Conservation (phyloP, 2,329 filamentous ascomycete genomes). For the Colletotrichum tropicale region DNA sequence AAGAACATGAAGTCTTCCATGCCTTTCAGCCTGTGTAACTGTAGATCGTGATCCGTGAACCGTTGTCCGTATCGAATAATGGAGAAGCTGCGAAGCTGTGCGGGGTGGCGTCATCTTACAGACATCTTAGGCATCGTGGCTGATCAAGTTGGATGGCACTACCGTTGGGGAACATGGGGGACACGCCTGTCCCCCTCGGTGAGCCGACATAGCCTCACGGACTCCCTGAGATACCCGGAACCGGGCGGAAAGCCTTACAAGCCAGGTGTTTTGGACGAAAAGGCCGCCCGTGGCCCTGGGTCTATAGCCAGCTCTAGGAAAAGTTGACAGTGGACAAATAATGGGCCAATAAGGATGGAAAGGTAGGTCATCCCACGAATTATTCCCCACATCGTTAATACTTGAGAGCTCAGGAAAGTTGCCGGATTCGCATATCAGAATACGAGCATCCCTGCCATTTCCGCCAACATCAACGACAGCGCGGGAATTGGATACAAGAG, state of each 20-base stretch:
- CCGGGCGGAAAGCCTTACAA: background rate
- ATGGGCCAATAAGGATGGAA: background rate
- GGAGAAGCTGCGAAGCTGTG: background rate
- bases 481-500: background rate
- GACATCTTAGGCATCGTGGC: fast-evolving
- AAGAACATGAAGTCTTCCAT: background rate
- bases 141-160: fast-evolving
- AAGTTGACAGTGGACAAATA: background rate
- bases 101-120: background rate
- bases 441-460: background rate
- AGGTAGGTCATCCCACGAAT: background rate
- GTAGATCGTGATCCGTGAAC: background rate
- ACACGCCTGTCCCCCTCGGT: background rate
- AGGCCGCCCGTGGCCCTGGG: background rate
- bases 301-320: background rate
- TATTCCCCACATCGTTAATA: fast-evolving
- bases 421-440: background rate
- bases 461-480: background rate
- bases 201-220: background rate
- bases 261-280: background rate
- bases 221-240: background rate
- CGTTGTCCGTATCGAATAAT: background rate
- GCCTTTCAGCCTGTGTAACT: fast-evolving
- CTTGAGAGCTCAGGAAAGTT: background rate
- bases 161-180: fast-evolving